Evolutionary conservation across 208 protist species (phyloP), one percentile per base, ranked within the genome.

Genomic region (Trypanosoma avium): DNA sequence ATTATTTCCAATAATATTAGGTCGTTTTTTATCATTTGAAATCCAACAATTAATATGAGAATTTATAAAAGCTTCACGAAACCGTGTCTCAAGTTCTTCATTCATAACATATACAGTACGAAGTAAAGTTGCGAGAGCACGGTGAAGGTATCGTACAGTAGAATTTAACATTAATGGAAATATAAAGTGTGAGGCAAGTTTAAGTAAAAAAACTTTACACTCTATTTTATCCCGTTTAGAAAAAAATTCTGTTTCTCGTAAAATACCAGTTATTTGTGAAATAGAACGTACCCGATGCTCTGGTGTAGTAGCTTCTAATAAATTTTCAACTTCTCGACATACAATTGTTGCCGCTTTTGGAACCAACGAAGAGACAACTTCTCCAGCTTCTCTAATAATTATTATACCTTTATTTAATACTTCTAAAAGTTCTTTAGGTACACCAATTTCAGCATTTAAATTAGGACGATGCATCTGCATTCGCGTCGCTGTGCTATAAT

Each of bases 131-230:
- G 79, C 83, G n/a, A 94, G 75, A 0, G 80, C 84, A 8, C 85
- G 82, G 55, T 96, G 90, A 33, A 92, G 69, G 48, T 94, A 96
- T 15, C 90, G 87, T 36, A 91, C 79, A 15, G 83, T 75, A 61
- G 74, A 88, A 73, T 92, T 83, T 5, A 96, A 52, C 43, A 96
- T 67, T 47, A 92, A 50, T 19, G 86, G 82, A 47, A 93, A 76
- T 5, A 92, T 77, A 36, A 84, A 77, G n/a, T 80, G 48, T 36
- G 62, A 21, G n/a, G 70, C 49, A 22, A 96, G 63, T 0, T 53
- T 67, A 15, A 71, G 49, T 27, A 80, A 42, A 65, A 81, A 69
- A 1, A 48, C 27, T 35, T 8, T 45, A 70, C 73, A 70, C 22
- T 61, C 70, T 0, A 60, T 17, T 50, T 57, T 13, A 42, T 61